phyloP scores from a whole-genome alignment of 208 protist species.

The Leishmania tropica region DNA sequence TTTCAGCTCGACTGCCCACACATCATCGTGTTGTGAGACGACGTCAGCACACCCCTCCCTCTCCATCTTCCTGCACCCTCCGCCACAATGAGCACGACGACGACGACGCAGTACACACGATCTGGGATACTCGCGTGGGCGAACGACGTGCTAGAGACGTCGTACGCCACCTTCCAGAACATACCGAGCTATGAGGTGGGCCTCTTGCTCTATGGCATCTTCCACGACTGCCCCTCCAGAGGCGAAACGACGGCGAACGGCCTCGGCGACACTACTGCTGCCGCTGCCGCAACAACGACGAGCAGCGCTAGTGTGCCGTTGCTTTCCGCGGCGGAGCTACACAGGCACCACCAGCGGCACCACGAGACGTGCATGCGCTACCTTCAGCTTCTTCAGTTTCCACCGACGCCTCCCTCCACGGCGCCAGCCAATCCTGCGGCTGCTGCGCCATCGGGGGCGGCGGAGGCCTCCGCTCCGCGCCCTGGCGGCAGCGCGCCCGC shows the following conservation, averaged over 20 bases:
- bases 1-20: neutral
- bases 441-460: neutral
- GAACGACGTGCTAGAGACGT: constrained; percentile 40
- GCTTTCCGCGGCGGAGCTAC: constrained; percentile 6
- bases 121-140: constrained; percentile 67
- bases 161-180: constrained; percentile 53
- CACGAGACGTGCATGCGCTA: constrained; percentile 18
- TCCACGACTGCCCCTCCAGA: constrained; percentile 8
- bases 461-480: neutral
- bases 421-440: neutral
- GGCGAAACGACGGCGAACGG: too few relatives aligned
- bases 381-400: constrained; percentile 41
- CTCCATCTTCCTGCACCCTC: neutral
- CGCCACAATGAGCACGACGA: too few relatives aligned
- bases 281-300: neutral
- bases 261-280: neutral
- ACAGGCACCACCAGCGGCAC: constrained; percentile 5
- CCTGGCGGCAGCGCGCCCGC: neutral
- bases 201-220: constrained; percentile 73
- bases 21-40: neutral
- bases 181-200: constrained; percentile 63
- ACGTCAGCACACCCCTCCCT: neutral
- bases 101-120: constrained; percentile 34
- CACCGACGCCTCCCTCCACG: constrained; percentile 13
- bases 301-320: constrained; percentile 2